A percentile compares a stretch with the other conserved stretches of the same genome.
Conservation (phyloP, 2,329 filamentous ascomycete genomes). For the Fusarium sublunatum region DNA sequence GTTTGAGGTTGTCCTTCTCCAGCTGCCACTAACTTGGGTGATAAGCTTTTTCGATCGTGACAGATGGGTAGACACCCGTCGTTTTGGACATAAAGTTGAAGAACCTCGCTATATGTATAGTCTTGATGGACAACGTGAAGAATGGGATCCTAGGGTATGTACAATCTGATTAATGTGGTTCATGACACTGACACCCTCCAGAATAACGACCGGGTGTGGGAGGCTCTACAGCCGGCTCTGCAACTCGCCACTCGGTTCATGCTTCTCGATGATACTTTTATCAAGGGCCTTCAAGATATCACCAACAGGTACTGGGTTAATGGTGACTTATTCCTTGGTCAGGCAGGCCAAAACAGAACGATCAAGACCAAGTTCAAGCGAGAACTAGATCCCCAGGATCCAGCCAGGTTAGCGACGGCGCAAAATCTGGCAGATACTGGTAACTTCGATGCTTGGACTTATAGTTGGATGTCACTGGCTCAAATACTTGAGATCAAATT, state of each 20-base stretch:
- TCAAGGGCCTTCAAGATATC: slow-evolving; percentile 36
- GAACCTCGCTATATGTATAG: slow-evolving; percentile 34
- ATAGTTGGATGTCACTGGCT: slow-evolving; percentile 6
- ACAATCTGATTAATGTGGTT: background rate
- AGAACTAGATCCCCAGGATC: slow-evolving; percentile 5
- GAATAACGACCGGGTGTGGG: slow-evolving; percentile 46
- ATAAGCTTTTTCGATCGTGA: slow-evolving; percentile 28
- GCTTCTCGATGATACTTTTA: slow-evolving; percentile 32
- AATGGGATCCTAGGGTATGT: slow-evolving; percentile 43
- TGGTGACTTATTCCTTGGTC: slow-evolving; percentile 4
- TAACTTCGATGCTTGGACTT: slow-evolving; percentile 2
- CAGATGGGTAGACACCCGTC: slow-evolving; percentile 21
- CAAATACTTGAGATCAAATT: slow-evolving; percentile 19
- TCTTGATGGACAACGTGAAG: slow-evolving; percentile 36
- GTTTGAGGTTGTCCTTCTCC: background rate
- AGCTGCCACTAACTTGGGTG: background rate
- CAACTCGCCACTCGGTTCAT: slow-evolving; percentile 44
- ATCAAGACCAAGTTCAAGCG: slow-evolving; percentile 21
- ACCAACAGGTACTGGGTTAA: slow-evolving; percentile 42
- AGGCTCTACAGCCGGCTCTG: slow-evolving; percentile 46
- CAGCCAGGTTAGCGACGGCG: slow-evolving; percentile 9
- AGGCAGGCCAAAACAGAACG: background rate
- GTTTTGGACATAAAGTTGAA: background rate
- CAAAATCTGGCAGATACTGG: slow-evolving; percentile 3
- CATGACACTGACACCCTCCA: slow-evolving; percentile 6